Evolutionary conservation across 2,329 filamentous ascomycete genomes (phyloP).

Genomic region (Dothistroma pini): DNA sequence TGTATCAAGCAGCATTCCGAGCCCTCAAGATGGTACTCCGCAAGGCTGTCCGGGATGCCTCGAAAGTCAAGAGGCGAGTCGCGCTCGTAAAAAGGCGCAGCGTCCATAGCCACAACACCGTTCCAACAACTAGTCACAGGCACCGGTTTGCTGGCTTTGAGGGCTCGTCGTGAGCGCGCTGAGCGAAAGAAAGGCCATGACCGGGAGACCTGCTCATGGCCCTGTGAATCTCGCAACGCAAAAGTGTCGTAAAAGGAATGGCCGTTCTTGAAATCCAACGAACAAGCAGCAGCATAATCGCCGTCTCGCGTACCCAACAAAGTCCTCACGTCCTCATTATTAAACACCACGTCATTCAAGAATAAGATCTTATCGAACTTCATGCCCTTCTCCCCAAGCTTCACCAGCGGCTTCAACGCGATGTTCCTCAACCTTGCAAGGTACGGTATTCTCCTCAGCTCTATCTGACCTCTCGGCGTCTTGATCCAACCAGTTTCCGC

Average conservation of each 20-base stretch:
- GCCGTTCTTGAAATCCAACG: conserved; percentile 56
- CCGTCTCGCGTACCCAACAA: conserved; percentile 57
- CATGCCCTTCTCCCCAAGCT: conserved; percentile 48
- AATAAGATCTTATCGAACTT: conserved; percentile 59
- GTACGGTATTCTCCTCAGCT: conserved; percentile 65
- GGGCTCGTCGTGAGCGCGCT: conserved; percentile 49
- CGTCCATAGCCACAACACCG: conserved; percentile 49
- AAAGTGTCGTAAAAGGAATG: conserved; percentile 61
- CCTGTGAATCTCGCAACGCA: conserved; percentile 54
- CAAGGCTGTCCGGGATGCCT: conserved; percentile 60
- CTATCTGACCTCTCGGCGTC: conserved; percentile 52
- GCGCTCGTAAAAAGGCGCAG: conserved; percentile 52
- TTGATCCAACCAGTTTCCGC: conserved; percentile 60
- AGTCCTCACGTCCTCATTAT: conserved; percentile 53
- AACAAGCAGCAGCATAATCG: conserved; percentile 60
- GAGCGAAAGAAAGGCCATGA: conserved; percentile 60
- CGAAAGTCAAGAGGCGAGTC: conserved; percentile 55
- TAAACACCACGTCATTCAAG: conserved; percentile 62
- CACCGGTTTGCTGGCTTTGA: conserved; percentile 52
- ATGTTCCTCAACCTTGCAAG: conserved; percentile 62
- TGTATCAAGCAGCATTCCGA: conserved; percentile 77
- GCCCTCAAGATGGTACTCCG: conserved; percentile 62
- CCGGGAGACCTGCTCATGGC: conserved; percentile 50
- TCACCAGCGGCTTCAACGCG: conserved; percentile 57
- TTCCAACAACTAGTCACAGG: conserved; percentile 67